Evolutionary conservation across 2,329 filamentous ascomycete species (phyloP).

Genomic region (Fusarium longipes): DNA sequence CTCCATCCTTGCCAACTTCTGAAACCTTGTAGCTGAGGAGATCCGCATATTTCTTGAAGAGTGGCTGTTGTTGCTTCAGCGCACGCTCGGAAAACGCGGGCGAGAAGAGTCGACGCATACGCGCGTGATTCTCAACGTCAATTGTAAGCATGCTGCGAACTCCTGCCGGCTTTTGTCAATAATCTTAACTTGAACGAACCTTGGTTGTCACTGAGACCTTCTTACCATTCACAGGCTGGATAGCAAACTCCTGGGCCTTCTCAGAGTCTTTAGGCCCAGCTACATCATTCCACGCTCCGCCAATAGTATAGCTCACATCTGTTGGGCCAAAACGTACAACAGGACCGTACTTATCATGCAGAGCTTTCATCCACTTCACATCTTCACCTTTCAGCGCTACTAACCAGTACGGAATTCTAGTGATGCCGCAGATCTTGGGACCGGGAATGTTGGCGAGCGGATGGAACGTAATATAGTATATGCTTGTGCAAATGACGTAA

Average conservation of each 20-base stretch:
- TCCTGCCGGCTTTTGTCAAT: not conserved
- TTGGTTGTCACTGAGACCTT: fast-evolving
- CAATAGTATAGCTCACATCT: constrained; percentile 16
- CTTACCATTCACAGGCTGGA: constrained; percentile 16
- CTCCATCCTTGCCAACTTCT: constrained; percentile 10
- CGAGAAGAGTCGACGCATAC: constrained; percentile 9
- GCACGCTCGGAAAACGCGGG: constrained; percentile 28
- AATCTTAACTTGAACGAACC: not conserved
- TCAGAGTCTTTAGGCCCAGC: constrained; percentile 12
- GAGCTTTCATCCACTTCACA: constrained; percentile 8
- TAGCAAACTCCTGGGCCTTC: constrained; percentile 12
- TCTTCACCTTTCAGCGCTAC: constrained; percentile 4
- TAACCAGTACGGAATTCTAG: constrained; percentile 19
- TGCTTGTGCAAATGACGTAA: not conserved
- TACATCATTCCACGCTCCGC: constrained; percentile 24
- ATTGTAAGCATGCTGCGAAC: constrained; percentile 21
- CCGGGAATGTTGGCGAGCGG: constrained; percentile 20
- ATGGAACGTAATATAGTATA: constrained; percentile 20
- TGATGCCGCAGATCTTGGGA: constrained; percentile 19
- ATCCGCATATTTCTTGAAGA: constrained; percentile 13
- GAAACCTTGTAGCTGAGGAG: constrained; percentile 19
- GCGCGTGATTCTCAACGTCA: not conserved
- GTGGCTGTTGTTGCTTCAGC: constrained; percentile 19
- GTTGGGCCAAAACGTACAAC: constrained; percentile 26
- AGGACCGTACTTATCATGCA: constrained; percentile 23